A percentile compares a stretch with the other conserved stretches of the same genome.
Conservation (phyloP, 495 filamentous ascomycete species). For the Sporormia fimetaria region DNA sequence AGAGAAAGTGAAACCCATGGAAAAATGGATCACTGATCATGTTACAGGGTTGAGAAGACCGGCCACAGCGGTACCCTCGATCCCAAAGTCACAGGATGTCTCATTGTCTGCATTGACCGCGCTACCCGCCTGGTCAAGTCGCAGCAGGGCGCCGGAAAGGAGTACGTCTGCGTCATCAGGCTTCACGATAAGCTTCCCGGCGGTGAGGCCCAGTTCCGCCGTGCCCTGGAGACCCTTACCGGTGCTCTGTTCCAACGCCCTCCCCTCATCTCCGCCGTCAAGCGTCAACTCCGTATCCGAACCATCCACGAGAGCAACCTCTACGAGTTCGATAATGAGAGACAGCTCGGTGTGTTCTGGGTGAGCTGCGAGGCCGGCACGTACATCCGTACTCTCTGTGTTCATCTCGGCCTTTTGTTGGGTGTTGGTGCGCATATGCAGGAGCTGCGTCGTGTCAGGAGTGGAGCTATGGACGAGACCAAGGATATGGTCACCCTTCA, state of each 20-base stretch:
- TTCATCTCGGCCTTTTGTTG: conserved; percentile 83
- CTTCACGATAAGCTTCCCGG: conserved; percentile 87
- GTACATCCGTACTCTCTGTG: conserved; percentile 95
- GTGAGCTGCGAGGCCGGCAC: conserved; percentile 97
- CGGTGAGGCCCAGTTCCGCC: conserved; percentile 75
- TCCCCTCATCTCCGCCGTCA: conserved; percentile 93
- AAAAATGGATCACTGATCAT: neutral
- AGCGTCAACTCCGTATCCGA: conserved; percentile 92
- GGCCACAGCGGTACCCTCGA: conserved; percentile 96
- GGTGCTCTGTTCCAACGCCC: conserved; percentile 96
- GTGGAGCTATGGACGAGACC: conserved; percentile 86
- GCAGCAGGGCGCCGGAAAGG: conserved; percentile 94
- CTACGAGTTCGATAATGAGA: conserved; percentile 93
- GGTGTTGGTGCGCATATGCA: conserved; percentile 98
- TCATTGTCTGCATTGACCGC: conserved; percentile 44
- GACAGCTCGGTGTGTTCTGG: conserved; percentile 98
- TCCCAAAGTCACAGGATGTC: conserved; percentile 84
- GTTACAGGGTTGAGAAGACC: conserved; percentile 76
- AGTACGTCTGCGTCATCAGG: conserved; percentile 75
- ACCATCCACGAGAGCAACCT: conserved; percentile 93
- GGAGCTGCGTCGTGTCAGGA: conserved; percentile 85
- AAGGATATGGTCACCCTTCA: conserved; percentile 85
- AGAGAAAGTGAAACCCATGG: neutral
- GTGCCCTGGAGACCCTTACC: conserved; percentile 86
- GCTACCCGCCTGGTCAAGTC: conserved; percentile 96